Evolutionary conservation across 202 grass and related monocot species (phyloP), one percentile per base, ranked within the genome.

Genomic region (Cymbopogon flexuosus): DNA sequence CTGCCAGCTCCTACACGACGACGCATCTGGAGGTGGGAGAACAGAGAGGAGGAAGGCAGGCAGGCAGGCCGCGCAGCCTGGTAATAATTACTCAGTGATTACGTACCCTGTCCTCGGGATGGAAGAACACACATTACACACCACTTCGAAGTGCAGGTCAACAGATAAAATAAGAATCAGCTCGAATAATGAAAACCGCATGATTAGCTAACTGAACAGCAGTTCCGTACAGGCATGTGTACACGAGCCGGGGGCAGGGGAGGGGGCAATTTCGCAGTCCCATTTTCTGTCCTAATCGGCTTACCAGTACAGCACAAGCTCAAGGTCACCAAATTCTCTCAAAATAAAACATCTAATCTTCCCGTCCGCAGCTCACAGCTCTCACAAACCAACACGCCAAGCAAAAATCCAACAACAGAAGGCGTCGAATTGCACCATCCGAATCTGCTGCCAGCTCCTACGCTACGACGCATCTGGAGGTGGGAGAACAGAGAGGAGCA

Each of bases 51-150:
- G 5, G 40, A 5, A 18, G 4, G 39, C 24, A 7, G 45, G 45
- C 1, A 2, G 46, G 7, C 52, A 15, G 34, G 46, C 47, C 49
- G 5, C 0, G 37, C 9, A 29, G 45, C 49, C 52, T n/a, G 49
- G 27, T 27, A 27, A 27, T 27, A 27, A 56, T 21, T 56, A 56
- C 9, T 56, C 14, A 47, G 45, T 49, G 46, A 49, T 51, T 51
- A 54, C 79, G 81, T 91, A 99, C 96, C 78, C 92, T 84, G 36
- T 99, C 96, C 83, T 99, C 92, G 21, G 96, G 96, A 84, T 99
- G 96, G 87, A 99, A 99, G 68, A 27, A 27, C 27, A 27, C 2
- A 2, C 27, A 27, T 27, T 27, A 27, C 27, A 27, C 27, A 27
- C 27, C 27, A 27, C 27, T 27, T 27, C 27, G 27, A 27, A 27